phyloP scores from a whole-genome alignment of 2,329 filamentous ascomycete genomes.

The Hypoxylon sp. region DNA sequence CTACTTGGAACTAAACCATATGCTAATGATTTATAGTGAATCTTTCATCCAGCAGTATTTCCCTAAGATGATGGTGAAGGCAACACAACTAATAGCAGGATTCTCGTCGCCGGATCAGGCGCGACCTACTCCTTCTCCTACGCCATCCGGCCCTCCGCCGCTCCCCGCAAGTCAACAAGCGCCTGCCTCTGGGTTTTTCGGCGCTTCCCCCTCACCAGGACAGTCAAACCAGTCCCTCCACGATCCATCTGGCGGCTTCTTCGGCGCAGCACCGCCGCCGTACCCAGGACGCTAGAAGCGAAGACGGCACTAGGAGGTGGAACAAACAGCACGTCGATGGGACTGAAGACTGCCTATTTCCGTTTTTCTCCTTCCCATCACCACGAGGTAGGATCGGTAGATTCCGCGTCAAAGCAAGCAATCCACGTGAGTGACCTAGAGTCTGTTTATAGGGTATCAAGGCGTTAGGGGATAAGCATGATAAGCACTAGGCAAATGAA shows the following conservation, averaged over 20 bases:
- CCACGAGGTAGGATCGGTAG: background rate
- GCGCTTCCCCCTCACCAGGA: background rate
- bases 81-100: constrained; percentile 50
- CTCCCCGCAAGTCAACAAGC: background rate
- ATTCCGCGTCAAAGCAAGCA: background rate
- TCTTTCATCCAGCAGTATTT: constrained; percentile 86
- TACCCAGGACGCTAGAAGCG: constrained; percentile 37
- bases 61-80: constrained; percentile 74
- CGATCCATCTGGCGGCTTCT: background rate
- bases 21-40: constrained; percentile 66
- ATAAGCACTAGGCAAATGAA: constrained; percentile 3
- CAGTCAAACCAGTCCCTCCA: background rate
- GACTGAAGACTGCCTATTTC: background rate
- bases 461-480: constrained; percentile 12
- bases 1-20: constrained; percentile 19
- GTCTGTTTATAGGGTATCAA: background rate
- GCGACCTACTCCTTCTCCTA: background rate
- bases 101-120: constrained; percentile 17
- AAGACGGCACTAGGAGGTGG: background rate
- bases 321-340: too few species aligned
- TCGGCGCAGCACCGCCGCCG: constrained; percentile 12
- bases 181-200: background rate
- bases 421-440: background rate
- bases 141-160: constrained; percentile 12
- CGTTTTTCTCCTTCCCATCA: background rate